Conservation (phyloP, 2,329 filamentous ascomycete species). For the Penicillium brevicompactum region DNA sequence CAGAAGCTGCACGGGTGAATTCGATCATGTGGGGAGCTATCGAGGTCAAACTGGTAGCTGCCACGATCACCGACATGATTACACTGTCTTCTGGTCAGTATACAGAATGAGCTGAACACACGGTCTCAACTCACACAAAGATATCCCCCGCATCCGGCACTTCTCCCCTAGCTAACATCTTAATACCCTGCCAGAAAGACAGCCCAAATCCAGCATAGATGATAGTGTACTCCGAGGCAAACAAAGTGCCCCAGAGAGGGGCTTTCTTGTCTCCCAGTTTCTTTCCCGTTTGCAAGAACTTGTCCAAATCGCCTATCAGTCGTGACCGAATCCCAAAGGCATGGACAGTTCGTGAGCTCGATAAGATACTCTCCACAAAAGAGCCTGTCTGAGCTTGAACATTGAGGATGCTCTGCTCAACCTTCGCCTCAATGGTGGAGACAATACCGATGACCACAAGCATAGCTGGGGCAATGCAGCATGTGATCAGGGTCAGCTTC, state of each 20-base stretch:
- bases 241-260: conserved; percentile 21
- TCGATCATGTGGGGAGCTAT: conserved; percentile 41
- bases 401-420: conserved; percentile 23
- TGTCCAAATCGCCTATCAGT: conserved; percentile 20
- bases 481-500: conserved; percentile 26
- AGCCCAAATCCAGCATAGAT: conserved; percentile 17
- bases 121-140: conserved; percentile 22
- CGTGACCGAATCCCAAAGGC: conserved; percentile 24
- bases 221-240: conserved; percentile 17
- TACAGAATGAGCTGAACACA: not conserved
- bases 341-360: conserved; percentile 21
- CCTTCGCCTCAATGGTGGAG: conserved; percentile 19
- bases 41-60: conserved; percentile 34
- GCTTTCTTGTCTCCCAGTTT: conserved; percentile 19
- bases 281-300: conserved; percentile 18
- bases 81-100: conserved; percentile 16
- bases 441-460: conserved; percentile 13
- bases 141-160: conserved; percentile 28
- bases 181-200: conserved; percentile 39
- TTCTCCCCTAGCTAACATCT: conserved; percentile 32
- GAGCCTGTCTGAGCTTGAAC: conserved; percentile 21
- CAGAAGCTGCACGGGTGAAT: conserved; percentile 44
- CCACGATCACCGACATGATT: conserved; percentile 33
- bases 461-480: conserved; percentile 22
- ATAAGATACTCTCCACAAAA: conserved; percentile 22